Percentiles rank a stretch among this genome's conserved stretches.
Evolutionary conservation across 495 filamentous ascomycete genomes (phyloP).

Genomic region (Thermothielavioides terrestris): DNA sequence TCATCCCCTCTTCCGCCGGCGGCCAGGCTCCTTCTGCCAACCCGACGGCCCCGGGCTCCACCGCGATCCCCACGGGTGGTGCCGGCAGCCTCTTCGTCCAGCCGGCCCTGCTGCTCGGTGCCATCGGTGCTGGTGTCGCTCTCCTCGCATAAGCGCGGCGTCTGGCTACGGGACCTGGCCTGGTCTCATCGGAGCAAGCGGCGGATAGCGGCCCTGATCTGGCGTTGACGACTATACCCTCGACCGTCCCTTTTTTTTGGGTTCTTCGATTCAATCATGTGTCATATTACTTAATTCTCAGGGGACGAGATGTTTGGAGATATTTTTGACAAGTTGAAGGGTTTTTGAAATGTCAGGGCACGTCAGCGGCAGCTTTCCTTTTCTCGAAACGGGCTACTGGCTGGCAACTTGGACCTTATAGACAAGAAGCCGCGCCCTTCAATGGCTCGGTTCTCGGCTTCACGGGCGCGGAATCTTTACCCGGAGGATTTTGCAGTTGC

Average conservation of each 20-base stretch:
- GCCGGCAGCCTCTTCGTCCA: conserved; percentile 30
- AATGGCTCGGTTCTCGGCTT: neutral
- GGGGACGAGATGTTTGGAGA: conserved; percentile 22
- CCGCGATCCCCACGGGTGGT: conserved; percentile 22
- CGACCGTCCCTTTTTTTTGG: neutral
- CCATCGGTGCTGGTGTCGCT: conserved; percentile 34
- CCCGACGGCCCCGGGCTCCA: conserved; percentile 12
- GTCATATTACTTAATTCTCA: conserved; percentile 15
- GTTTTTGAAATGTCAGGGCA: conserved; percentile 16
- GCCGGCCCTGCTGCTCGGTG: conserved; percentile 34
- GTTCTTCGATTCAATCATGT: conserved; percentile 4
- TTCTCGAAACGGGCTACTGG: conserved; percentile 18
- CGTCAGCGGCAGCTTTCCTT: neutral
- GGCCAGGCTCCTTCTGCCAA: neutral
- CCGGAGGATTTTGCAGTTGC: neutral
- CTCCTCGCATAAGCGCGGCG: conserved; percentile 30
- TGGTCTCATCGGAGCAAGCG: no score
- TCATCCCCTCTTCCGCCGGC: conserved; percentile 13
- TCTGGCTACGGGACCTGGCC: no score
- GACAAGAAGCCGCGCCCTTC: conserved; percentile 2
- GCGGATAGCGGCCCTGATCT: no score
- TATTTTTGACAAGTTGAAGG: conserved; percentile 5
- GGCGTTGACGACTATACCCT: conserved; percentile 6
- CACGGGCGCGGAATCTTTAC: conserved; percentile 6
- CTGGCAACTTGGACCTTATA: conserved; percentile 19